Evolutionary conservation across 129 eudicot genomes (phyloP).

Genomic region (Solidago caesia): DNA sequence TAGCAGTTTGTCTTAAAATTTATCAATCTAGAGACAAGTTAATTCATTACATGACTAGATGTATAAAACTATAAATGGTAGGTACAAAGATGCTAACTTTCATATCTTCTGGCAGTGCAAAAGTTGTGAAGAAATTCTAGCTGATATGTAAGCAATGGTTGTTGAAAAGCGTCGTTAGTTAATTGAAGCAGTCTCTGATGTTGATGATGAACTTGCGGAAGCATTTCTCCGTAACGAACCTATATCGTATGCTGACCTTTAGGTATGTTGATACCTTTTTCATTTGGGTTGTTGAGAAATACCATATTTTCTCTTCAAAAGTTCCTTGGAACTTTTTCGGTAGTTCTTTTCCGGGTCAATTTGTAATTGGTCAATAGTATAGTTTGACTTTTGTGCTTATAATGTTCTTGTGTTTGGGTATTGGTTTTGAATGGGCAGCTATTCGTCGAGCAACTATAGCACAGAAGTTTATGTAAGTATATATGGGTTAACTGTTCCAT

Average conservation of each 20-base stretch:
- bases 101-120: constrained; percentile 51
- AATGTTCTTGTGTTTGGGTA: constrained; percentile 4
- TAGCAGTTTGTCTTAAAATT: constrained; percentile 58
- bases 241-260: constrained; percentile 84
- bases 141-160: constrained; percentile 59
- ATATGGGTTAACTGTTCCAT: constrained; percentile 17
- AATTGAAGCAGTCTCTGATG: constrained; percentile 90
- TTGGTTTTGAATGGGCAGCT: constrained; percentile 61
- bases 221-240: constrained; percentile 78
- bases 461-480: constrained; percentile 85
- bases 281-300: not conserved
- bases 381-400: not conserved
- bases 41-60: not conserved
- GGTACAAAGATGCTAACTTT: constrained; percentile 7
- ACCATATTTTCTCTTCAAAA: not conserved
- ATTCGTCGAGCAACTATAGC: constrained; percentile 88
- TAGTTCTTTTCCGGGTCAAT: not conserved
- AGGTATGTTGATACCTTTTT: constrained; percentile 45
- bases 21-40: constrained; percentile 42
- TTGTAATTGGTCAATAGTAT: not conserved
- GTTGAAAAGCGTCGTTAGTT: constrained; percentile 80
- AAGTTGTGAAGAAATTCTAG: constrained; percentile 76
- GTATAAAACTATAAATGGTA: not conserved
- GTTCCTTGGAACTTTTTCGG: not conserved
- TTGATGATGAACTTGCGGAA: constrained; percentile 91